Percentiles rank a stretch among this genome's conserved stretches.
phyloP scores from a whole-genome alignment of 352 stramenopile genomes.

The Phytophthora gonapodyides region DNA sequence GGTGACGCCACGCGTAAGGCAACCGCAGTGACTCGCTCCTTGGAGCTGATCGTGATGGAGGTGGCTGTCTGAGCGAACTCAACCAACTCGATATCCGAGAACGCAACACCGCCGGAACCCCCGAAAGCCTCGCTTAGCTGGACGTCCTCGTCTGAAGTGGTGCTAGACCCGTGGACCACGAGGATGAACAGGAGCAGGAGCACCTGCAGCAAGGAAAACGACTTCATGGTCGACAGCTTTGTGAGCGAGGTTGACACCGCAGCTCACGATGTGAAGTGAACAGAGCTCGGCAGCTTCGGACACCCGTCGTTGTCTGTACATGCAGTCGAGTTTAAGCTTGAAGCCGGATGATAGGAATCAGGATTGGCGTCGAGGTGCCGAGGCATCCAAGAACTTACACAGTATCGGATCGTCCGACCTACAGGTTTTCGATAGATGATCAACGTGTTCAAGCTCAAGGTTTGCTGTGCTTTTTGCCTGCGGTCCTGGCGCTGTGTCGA shows the following conservation, averaged over 20 bases:
- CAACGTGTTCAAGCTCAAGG: too few species aligned
- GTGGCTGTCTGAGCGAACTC: conserved; percentile 23
- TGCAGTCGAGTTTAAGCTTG: conserved; percentile 14
- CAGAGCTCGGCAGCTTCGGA: too few species aligned
- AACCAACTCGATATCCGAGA: conserved; percentile 35
- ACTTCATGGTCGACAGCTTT: conserved; percentile 7
- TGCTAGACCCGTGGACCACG: conserved; percentile 4
- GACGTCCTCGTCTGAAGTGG: conserved; percentile 36
- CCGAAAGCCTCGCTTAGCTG: conserved; percentile 31
- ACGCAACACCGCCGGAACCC: conserved; percentile 28
- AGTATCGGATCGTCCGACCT: too few species aligned
- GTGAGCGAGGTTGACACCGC: too few species aligned
- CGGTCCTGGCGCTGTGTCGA: too few species aligned
- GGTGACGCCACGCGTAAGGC: conserved; percentile 20
- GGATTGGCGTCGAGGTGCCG: conserved; percentile 17
- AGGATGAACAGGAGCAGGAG: conserved; percentile 24
- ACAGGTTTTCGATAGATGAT: too few species aligned
- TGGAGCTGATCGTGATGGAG: conserved; percentile 30
- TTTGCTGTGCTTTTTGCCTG: too few species aligned
- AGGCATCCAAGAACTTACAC: too few species aligned
- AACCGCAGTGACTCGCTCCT: conserved; percentile 24
- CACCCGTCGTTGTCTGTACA: conserved; percentile 2
- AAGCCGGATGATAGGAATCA: conserved; percentile 32
- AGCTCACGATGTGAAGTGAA: neutral
- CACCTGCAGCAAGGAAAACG: conserved; percentile 9